Conservation (phyloP, 257 asterid genomes). For the Paraleonurus japonicus region DNA sequence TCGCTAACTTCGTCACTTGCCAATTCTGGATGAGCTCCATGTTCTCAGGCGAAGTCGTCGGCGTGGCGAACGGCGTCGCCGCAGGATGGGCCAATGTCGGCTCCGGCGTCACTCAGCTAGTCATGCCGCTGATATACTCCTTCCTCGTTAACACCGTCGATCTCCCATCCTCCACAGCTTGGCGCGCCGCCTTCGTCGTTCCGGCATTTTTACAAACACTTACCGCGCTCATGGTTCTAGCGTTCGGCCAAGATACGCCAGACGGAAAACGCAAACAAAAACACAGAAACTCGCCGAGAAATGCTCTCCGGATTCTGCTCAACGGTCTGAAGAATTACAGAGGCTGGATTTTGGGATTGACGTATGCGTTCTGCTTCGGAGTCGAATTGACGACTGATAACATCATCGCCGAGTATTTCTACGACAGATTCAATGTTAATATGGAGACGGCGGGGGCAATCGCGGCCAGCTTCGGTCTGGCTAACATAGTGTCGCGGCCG, state of each 20-base stretch:
- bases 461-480: conserved; percentile 93
- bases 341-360: conserved; percentile 78
- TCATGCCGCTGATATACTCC: conserved; percentile 63
- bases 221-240: conserved; percentile 59
- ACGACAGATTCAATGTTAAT: conserved; percentile 64
- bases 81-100: conserved; percentile 97
- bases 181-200: conserved; percentile 75
- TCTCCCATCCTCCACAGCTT: conserved; percentile 49
- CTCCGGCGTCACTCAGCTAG: conserved; percentile 77
- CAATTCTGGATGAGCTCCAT: conserved; percentile 94
- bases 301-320: conserved; percentile 28
- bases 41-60: conserved; percentile 63
- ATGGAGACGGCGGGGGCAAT: conserved; percentile 78
- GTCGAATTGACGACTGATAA: conserved; percentile 81
- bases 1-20: conserved; percentile 77
- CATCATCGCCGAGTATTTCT: conserved; percentile 80
- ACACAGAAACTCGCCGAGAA: neutral
- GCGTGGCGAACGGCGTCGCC: conserved; percentile 70
- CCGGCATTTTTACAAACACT: conserved; percentile 67
- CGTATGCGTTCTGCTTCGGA: conserved; percentile 87
- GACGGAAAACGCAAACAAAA: conserved; percentile 53
- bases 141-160: conserved; percentile 42
- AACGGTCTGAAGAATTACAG: conserved; percentile 61
- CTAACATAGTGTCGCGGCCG: conserved; percentile 70
- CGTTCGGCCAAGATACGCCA: conserved; percentile 72